A percentile compares a stretch with the other conserved stretches of the same genome.
Conservation (phyloP, 805 yeast genomes). For the Candida taoyuanica region DNA sequence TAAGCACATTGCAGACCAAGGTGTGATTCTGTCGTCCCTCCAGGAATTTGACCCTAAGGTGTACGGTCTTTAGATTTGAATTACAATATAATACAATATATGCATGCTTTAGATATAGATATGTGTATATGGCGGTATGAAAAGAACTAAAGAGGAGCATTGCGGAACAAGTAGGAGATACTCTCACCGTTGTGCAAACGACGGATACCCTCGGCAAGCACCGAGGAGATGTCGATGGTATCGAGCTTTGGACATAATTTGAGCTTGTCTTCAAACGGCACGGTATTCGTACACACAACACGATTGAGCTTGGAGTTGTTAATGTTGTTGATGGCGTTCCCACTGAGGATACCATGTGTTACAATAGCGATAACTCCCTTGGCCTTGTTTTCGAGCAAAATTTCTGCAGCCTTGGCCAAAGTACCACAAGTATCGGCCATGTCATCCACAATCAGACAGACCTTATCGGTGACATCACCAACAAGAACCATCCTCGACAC, state of each 20-base stretch:
- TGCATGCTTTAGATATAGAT: background rate
- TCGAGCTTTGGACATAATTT: conserved; percentile 57
- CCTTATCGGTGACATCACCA: conserved; percentile 74
- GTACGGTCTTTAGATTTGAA: conserved; percentile 35
- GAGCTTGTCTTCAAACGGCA: conserved; percentile 67
- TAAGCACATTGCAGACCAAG: conserved; percentile 48
- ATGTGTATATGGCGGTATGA: background rate
- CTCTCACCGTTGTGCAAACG: conserved; percentile 86
- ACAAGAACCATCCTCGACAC: conserved; percentile 81
- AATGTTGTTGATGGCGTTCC: conserved; percentile 67
- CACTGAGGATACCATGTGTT: conserved; percentile 76
- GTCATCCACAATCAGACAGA: conserved; percentile 77
- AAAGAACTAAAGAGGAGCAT: conserved; percentile 43
- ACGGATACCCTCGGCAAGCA: conserved; percentile 76
- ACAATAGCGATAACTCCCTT: conserved; percentile 74
- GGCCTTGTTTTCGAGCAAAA: conserved; percentile 63
- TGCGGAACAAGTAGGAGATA: conserved; percentile 70
- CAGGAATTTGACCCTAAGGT: conserved; percentile 46
- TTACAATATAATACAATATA: too few relatives aligned
- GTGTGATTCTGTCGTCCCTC: conserved; percentile 51
- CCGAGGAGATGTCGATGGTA: conserved; percentile 66
- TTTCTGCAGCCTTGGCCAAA: conserved; percentile 76
- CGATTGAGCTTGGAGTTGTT: conserved; percentile 62
- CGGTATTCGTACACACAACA: conserved; percentile 77
- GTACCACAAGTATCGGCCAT: conserved; percentile 93